Evolutionary conservation across 148 eudicot genomes (phyloP).

Genomic region (Hydrangea macrophylla): DNA sequence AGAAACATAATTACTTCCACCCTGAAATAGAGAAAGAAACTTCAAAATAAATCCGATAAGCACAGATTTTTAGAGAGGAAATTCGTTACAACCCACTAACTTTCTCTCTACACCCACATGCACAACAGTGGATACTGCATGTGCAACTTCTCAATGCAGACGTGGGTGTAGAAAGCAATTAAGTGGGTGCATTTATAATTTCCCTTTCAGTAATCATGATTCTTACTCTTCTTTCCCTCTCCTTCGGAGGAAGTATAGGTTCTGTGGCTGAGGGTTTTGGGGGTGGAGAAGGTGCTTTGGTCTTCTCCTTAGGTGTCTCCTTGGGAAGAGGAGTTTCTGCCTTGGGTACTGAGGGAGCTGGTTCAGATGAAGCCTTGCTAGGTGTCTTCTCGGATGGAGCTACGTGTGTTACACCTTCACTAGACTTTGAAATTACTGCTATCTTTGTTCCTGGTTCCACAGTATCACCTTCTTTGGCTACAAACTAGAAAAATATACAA

Average conservation of each 20-base stretch:
- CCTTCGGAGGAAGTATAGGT: constrained; percentile 80
- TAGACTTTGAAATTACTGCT: constrained; percentile 61
- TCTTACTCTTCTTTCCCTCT: constrained; percentile 74
- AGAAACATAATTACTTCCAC: not conserved
- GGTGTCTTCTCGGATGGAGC: constrained; percentile 59
- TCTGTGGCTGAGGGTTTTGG: constrained; percentile 54
- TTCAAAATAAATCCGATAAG: no score
- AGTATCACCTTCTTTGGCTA: constrained; percentile 78
- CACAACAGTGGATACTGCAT: no score
- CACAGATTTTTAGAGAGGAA: no score
- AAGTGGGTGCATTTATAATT: no score
- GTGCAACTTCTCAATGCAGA: no score
- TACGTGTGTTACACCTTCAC: constrained; percentile 51
- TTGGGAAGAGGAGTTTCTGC: constrained; percentile 21
- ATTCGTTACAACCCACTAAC: no score
- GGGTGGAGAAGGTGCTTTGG: constrained; percentile 44
- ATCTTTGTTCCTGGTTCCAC: constrained; percentile 75
- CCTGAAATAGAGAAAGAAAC: no score
- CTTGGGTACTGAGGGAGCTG: constrained; percentile 34
- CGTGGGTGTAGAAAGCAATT: no score
- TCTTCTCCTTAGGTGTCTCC: constrained; percentile 38
- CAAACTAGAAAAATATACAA: constrained; percentile 31
- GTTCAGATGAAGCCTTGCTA: constrained; percentile 34
- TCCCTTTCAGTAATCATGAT: not conserved
- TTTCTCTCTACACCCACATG: no score